phyloP scores from a whole-genome alignment of 2,329 filamentous ascomycete genomes.

The Penicillium oxalicum region DNA sequence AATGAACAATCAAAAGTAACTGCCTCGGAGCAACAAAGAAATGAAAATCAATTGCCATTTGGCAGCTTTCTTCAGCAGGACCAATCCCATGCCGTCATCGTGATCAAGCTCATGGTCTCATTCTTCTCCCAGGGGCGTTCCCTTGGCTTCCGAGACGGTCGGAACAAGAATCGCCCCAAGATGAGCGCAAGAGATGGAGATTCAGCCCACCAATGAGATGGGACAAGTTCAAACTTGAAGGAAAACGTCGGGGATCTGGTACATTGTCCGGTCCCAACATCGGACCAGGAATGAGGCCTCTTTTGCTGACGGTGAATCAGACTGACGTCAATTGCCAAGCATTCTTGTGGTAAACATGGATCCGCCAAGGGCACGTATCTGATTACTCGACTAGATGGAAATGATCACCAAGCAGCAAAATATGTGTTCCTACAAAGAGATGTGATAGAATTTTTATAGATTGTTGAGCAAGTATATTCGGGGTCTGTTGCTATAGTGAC shows the following conservation, averaged over 20 bases:
- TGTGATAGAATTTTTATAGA: no score
- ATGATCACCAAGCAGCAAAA: no score
- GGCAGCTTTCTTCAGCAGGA: background rate
- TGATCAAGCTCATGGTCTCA: background rate
- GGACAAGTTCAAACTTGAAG: background rate
- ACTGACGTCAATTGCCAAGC: slow-evolving; percentile 7
- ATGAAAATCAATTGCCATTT: background rate
- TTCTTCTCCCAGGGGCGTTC: background rate
- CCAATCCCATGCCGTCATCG: slow-evolving; percentile 9
- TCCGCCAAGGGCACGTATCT: background rate
- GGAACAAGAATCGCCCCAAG: background rate
- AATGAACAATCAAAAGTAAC: background rate
- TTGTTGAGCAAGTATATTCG: no score
- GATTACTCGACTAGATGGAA: no score
- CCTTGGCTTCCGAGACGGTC: background rate
- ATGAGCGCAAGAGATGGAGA: background rate
- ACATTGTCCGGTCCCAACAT: background rate
- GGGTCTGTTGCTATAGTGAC: no score
- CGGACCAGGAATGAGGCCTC: background rate
- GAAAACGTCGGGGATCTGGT: background rate
- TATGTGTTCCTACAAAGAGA: no score
- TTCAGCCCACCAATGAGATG: background rate
- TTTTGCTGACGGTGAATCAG: background rate
- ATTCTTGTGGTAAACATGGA: background rate
- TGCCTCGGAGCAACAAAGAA: background rate